Evolutionary conservation across 331 rosid species (phyloP), one percentile per base, ranked within the genome.

Genomic region (Quercus tomentella): DNA sequence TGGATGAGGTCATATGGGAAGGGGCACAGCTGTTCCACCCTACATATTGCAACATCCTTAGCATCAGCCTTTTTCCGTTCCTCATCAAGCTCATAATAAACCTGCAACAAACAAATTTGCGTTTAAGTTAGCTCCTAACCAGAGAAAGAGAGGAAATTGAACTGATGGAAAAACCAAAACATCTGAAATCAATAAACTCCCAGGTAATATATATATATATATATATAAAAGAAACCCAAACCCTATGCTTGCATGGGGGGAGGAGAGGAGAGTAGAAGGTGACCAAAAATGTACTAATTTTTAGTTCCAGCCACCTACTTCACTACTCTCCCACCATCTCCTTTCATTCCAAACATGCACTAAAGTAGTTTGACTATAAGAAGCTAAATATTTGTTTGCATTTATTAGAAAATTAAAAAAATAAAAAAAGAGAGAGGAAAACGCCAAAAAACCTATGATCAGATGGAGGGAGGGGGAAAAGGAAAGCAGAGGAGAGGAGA

Each of bases 21-120:
- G 77, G 99, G 99, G 74, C 97, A 96, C 70, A 94, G 93, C 68
- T 94, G 97, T 75, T 94, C 97, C 81, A 94, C 93, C 85, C 98
- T 83, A 81, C 97, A 91, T 56, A 94, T 87, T 51, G 98, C 97
- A 77, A 92, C 86, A 75, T 96, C 98, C 80, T 91, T 91, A 28
- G 90, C 97, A 12, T 80, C 84, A 43, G 30, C 79, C 87, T 93
- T 93, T 72, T 73, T 82, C 84, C 99, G 81, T 14, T 76, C 87
- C 0, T 93, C 98, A 78, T 93, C 97, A 82, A 96, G 94, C 82
- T 96, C 99, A 76, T 93, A 96, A 89, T 93, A 92, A 56, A 96
- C 81, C 99, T 96, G 97, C 79, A 76, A 58, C 49, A 22, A 52
- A 68, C 21, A 26, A 67, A 35, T 8, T 67, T 28, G 45, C 21